Evolutionary conservation across 257 asterid species (phyloP), one percentile per base, ranked within the genome.

Genomic region (Mitragyna speciosa): DNA sequence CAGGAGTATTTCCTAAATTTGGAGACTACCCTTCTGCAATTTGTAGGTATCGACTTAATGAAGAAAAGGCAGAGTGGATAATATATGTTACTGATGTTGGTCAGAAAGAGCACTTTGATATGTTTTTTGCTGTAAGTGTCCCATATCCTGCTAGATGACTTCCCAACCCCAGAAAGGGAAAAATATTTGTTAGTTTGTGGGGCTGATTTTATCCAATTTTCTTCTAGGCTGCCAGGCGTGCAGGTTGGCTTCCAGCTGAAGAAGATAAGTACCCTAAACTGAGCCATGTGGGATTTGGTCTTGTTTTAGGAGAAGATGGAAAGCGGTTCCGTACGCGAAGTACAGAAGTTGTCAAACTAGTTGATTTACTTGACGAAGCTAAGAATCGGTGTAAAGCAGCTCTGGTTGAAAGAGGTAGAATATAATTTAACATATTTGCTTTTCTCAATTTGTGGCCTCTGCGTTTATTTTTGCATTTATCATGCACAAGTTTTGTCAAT

Each of bases 41-140:
- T 39, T 81, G 7, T 84, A 96, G 99, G 98, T 92, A 94, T 84
- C 92, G 99, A 73, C 88, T 94, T 77, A 94, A 91, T 69, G 96
- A 89, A 83, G 98, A 96, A 85, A 94, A 94, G 78, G 98, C 90
- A 16, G 98, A 96, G 30, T 94, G 99, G 99, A 94, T 96, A 52
- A 92, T 96, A 78, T 92, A 94, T 59, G 86, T 96, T 39, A 96
- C 99, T 71, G 97, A 96, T 73, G 94, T 91, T 78, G 98, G 97
- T 80, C 99, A 94, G 83, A 76, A 89, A 33, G 97, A 94, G 82
- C 99, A 96, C 85, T 96, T 96, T 85, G 99, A 92, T 71, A 94
- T 94, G 97, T 85, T 96, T 75, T 96, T 96, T 79, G 77, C 90
- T 76, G 97, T 96, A 87, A 88, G 99, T 89, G 69, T 51, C 39